Conservation (phyloP, 2,329 filamentous ascomycete genomes). For the Arthrobotrys megalospora region DNA sequence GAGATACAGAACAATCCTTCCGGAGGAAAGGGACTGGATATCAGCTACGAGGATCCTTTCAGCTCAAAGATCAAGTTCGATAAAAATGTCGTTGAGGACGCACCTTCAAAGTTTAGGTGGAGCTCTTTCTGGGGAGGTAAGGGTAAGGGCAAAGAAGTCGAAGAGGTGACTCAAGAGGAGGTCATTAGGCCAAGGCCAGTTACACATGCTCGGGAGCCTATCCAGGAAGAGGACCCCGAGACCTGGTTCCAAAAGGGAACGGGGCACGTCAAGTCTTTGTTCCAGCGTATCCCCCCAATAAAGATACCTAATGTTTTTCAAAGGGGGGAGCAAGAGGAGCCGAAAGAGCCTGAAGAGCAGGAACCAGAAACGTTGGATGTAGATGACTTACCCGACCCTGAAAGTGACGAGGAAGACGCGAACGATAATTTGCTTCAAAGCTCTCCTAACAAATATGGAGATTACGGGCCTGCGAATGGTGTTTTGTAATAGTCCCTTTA, state of each 20-base stretch:
- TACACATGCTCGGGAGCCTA: constrained; percentile 30
- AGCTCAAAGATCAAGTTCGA: background rate
- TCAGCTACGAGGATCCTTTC: constrained; percentile 17
- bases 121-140: background rate
- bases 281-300: constrained; percentile 22
- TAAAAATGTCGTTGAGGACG: constrained; percentile 20
- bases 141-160: constrained; percentile 10
- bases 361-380: background rate
- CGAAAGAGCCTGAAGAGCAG: background rate
- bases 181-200: constrained; percentile 1
- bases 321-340: constrained; percentile 4
- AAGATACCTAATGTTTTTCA: background rate
- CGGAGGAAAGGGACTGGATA: constrained; percentile 21
- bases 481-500: background rate
- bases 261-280: constrained; percentile 18
- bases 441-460: constrained; percentile 13
- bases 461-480: constrained; percentile 29
- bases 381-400: background rate
- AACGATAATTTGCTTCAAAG: constrained; percentile 1
- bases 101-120: constrained; percentile 7
- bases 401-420: constrained; percentile 10
- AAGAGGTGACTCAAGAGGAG: constrained; percentile 9
- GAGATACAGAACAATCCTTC: background rate
- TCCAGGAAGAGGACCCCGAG: constrained; percentile 5
- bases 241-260: constrained; percentile 22